phyloP scores from a whole-genome alignment of 495 filamentous ascomycete species.

The Penicillium nucicola region DNA sequence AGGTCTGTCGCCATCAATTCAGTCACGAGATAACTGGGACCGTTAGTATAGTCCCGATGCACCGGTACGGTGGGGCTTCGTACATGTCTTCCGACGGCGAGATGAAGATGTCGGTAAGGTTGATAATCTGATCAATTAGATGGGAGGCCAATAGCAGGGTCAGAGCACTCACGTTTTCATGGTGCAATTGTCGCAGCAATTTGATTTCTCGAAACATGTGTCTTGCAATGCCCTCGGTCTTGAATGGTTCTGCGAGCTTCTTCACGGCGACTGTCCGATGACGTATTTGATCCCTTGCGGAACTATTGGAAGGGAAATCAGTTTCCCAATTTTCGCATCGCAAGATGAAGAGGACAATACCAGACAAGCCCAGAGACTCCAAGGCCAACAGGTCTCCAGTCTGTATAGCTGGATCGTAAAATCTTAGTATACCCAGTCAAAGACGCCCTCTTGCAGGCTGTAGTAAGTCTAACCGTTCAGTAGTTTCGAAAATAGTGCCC shows the following conservation, averaged over 20 bases:
- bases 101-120: conserved; percentile 97
- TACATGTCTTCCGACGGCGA: conserved; percentile 98
- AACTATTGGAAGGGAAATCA: conserved; percentile 49
- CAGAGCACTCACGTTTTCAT: conserved; percentile 77
- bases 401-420: conserved; percentile 68
- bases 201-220: conserved; percentile 95
- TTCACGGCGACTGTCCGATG: conserved; percentile 92
- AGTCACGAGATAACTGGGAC: conserved; percentile 85
- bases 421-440: conserved; percentile 4
- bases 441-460: neutral
- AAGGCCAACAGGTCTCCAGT: conserved; percentile 96
- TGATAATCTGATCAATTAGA: conserved; percentile 87
- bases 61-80: conserved; percentile 17
- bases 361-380: conserved; percentile 97
- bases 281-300: conserved; percentile 91
- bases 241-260: conserved; percentile 99
- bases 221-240: conserved; percentile 91
- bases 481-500: conserved; percentile 97
- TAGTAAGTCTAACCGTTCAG: conserved; percentile 68
- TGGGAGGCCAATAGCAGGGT: too few species aligned
- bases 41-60: conserved; percentile 6
- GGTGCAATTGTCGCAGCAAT: conserved; percentile 87
- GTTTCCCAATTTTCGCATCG: neutral
- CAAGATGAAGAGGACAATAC: conserved; percentile 48
- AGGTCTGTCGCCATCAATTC: conserved; percentile 96